A percentile compares a stretch with the other conserved stretches of the same genome.
phyloP scores from a whole-genome alignment of 495 filamentous ascomycete species.

The Podospora pseudopauciseta region DNA sequence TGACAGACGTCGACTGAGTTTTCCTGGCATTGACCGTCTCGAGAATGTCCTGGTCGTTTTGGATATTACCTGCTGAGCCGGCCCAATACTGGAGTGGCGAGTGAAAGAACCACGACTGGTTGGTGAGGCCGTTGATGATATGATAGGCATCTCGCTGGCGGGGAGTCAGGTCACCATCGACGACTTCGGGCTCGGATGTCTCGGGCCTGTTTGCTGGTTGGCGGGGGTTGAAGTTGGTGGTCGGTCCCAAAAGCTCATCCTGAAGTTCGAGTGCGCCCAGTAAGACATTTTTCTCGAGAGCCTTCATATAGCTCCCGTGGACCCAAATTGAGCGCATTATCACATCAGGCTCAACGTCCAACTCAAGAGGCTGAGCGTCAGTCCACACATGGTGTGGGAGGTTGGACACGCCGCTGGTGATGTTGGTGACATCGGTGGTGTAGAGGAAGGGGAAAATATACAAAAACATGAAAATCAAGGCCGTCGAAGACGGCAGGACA shows the following conservation, averaged over 20 bases:
- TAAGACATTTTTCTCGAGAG: conserved; percentile 58
- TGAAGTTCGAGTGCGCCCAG: conserved; percentile 61
- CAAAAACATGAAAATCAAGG: conserved; percentile 57
- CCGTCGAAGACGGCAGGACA: conserved; percentile 60
- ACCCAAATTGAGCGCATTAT: conserved; percentile 58
- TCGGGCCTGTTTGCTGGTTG: conserved; percentile 17
- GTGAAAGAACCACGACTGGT: conserved; percentile 62
- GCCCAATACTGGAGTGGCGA: conserved; percentile 74
- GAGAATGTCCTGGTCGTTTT: conserved; percentile 55
- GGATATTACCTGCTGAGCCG: conserved; percentile 53
- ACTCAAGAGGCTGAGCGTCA: conserved; percentile 56
- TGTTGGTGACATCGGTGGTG: conserved; percentile 56
- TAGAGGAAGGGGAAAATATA: conserved; percentile 68
- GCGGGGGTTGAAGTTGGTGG: conserved; percentile 49
- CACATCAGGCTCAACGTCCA: conserved; percentile 44
- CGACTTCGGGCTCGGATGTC: conserved; percentile 12
- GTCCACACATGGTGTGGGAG: conserved; percentile 76
- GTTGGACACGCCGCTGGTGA: conserved; percentile 55
- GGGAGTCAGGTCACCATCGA: conserved; percentile 30
- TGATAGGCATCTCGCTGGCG: conserved; percentile 48
- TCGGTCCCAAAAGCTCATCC: conserved; percentile 53
- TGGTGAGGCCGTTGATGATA: conserved; percentile 48
- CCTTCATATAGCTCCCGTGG: conserved; percentile 65
- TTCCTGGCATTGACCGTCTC: conserved; percentile 60
- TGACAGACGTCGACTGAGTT: conserved; percentile 53